These are phyloP conservation scores for Escovopsis sp. DNA, from an alignment of 2,329 filamentous ascomycete genomes.

Conservation along the genomic window DNA sequence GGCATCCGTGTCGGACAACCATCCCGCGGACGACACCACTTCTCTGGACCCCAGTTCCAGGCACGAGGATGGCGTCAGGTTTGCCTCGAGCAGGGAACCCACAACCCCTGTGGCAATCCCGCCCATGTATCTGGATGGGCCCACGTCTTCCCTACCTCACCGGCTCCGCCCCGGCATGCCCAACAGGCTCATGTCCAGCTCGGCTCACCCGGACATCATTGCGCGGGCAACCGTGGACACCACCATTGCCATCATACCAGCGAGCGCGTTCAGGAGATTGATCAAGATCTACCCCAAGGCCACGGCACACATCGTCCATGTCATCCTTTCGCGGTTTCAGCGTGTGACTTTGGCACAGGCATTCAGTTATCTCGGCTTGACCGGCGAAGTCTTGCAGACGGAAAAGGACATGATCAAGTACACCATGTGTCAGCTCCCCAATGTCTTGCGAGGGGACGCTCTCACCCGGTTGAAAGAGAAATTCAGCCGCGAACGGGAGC, in stretches of 20 bases:
- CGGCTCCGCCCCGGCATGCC: constrained; percentile 22
- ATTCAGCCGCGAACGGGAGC: constrained; percentile 71
- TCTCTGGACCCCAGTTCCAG: constrained; percentile 4
- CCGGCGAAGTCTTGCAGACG: constrained; percentile 79
- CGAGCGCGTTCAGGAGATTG: constrained; percentile 82
- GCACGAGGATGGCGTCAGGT: constrained; percentile 6
- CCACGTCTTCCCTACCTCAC: constrained; percentile 13
- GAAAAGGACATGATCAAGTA: constrained; percentile 91
- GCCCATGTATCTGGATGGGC: constrained; percentile 54
- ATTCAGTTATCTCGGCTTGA: constrained; percentile 85
- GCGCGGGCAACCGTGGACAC: constrained; percentile 93
- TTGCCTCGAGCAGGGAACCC: constrained; percentile 1
- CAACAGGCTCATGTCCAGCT: constrained; percentile 43
- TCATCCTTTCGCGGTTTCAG: constrained; percentile 88
- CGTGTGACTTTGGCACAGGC: constrained; percentile 89
- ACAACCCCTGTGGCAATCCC: constrained; percentile 43
- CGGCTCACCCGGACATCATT: constrained; percentile 90
- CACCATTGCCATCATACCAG: constrained; percentile 95
- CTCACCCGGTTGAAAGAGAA: constrained; percentile 82
- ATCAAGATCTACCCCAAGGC: constrained; percentile 93
- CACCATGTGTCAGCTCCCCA: constrained; percentile 81
- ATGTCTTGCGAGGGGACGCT: constrained; percentile 72
- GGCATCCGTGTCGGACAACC: constrained; percentile 23
- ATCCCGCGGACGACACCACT: constrained; percentile 18
- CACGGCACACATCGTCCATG: constrained; percentile 92